A percentile compares a stretch with the other conserved stretches of the same genome.
These are phyloP conservation scores for Neurospora africana DNA, from an alignment of 495 filamentous ascomycete genomes.

Conservation along the genomic window DNA sequence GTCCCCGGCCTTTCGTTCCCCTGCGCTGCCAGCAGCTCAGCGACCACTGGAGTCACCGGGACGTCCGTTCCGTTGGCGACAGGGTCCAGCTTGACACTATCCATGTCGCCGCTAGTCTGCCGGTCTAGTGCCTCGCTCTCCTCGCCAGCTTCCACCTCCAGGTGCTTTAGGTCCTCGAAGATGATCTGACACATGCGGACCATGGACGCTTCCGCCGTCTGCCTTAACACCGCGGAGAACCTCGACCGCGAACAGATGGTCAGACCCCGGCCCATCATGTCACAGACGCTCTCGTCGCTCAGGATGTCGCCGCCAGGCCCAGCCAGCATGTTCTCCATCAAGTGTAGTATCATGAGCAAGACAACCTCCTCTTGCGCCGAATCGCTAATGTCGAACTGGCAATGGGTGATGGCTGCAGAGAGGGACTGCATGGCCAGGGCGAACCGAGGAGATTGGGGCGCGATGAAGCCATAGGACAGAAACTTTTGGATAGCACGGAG, in stretches of 20 bases:
- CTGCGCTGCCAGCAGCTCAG: neutral
- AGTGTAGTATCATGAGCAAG: slow-evolving; percentile 79
- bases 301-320: slow-evolving; percentile 84
- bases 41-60: slow-evolving; percentile 12
- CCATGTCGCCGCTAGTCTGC: slow-evolving; percentile 55
- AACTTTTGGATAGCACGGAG: slow-evolving; percentile 96
- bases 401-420: slow-evolving; percentile 92
- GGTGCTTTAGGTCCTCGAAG: slow-evolving; percentile 78
- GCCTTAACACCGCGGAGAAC: slow-evolving; percentile 79
- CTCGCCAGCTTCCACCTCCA: slow-evolving; percentile 61
- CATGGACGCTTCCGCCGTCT: slow-evolving; percentile 95
- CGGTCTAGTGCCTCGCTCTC: slow-evolving; percentile 49
- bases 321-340: slow-evolving; percentile 97
- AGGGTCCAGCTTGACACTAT: slow-evolving; percentile 78
- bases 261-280: slow-evolving; percentile 98
- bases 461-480: slow-evolving; percentile 88
- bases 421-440: slow-evolving; percentile 88
- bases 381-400: slow-evolving; percentile 93
- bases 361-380: slow-evolving; percentile 93
- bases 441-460: slow-evolving; percentile 68
- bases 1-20: slow-evolving; percentile 30
- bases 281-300: slow-evolving; percentile 93
- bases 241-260: slow-evolving; percentile 95
- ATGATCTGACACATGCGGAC: slow-evolving; percentile 97
- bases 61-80: slow-evolving; percentile 61